Percentiles rank a stretch among this genome's conserved stretches.
These are phyloP conservation scores for Spiraea crenata DNA, from an alignment of 331 rosid genomes.

Conservation along the genomic window DNA sequence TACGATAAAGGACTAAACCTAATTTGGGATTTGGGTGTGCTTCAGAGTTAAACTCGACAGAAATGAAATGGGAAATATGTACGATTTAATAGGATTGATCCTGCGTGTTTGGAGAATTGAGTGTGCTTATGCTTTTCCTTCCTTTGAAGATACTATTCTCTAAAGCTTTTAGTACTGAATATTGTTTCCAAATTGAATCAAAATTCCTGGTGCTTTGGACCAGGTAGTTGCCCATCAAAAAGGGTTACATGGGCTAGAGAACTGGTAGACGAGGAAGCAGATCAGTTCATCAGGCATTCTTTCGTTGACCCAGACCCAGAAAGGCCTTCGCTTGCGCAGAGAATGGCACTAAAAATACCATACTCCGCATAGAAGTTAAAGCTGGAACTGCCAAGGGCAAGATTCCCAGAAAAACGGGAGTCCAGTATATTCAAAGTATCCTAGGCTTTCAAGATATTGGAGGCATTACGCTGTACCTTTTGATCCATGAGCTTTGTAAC, in stretches of 20 bases:
- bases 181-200: constrained; percentile 2
- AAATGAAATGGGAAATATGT: not conserved
- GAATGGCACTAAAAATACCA: constrained; percentile 70
- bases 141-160: not conserved
- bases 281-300: constrained; percentile 57
- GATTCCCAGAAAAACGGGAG: not conserved
- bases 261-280: constrained; percentile 59
- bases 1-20: not conserved
- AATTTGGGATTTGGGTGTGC: not conserved
- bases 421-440: not conserved
- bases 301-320: constrained; percentile 70
- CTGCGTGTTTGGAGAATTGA: not conserved
- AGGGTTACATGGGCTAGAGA: constrained; percentile 71
- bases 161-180: not conserved
- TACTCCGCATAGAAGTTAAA: constrained; percentile 53
- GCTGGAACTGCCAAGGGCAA: not conserved
- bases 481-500: constrained; percentile 10
- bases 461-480: not conserved
- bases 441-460: not conserved
- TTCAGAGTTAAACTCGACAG: not conserved
- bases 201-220: constrained; percentile 71
- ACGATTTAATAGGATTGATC: not conserved
- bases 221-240: constrained; percentile 57
- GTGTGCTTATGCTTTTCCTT: not conserved
- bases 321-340: constrained; percentile 82